Base-by-base conservation (phyloP, 2,329 filamentous ascomycete genomes). In the Periconia macrospinosa region DNA sequence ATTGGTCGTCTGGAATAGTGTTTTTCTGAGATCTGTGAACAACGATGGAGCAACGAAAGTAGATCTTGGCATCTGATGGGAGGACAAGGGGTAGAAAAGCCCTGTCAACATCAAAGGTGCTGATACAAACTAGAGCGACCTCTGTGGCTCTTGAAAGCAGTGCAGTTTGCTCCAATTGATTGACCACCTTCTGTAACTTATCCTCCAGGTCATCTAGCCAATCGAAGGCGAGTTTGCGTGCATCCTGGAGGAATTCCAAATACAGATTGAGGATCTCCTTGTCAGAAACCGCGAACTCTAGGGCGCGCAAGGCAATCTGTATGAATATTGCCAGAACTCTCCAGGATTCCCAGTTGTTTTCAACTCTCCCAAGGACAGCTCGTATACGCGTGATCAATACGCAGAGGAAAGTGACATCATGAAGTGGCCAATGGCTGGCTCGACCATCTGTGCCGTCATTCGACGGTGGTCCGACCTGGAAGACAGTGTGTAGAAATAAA, bases 401-500 rank as follows among this genome's bases (percentile, higher is more conserved):
- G 50, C 27, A 2, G 19, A 60, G 63, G 55, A 82, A 79, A 0
- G 18, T 7, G 2, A 63, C 41, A 11, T 79, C 69, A 1, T 53
- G 43, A 1, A 81, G 57, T 33, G 74, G 61, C 1, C 40, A 14
- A 57, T 83, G 80, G 0, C 61, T 56, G 9, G 65, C 58, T 17
- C 80, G 65, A 11, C 62, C 52, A 6, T 65, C 49, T 3, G 18
- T 23, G 6, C 41, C 13, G 1, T 40, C 53, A 0, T 59, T 40
- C 35, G 49, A 52, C 10, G 53, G 43, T 2, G 75, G 72, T 0
- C 84, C 81, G 2, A 74, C 74, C 65, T 85, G 79, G 55, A 77
- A 74, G 10, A 77, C 71, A 0, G 76, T 71, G 55, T 88, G 84
- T 2, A 77, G 61, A 0, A 86, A 48, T 0, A 86, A 61, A 1